These are phyloP conservation scores for Cicer cuneatum DNA, from an alignment of 306 rosid genomes.

Conservation along the genomic window DNA sequence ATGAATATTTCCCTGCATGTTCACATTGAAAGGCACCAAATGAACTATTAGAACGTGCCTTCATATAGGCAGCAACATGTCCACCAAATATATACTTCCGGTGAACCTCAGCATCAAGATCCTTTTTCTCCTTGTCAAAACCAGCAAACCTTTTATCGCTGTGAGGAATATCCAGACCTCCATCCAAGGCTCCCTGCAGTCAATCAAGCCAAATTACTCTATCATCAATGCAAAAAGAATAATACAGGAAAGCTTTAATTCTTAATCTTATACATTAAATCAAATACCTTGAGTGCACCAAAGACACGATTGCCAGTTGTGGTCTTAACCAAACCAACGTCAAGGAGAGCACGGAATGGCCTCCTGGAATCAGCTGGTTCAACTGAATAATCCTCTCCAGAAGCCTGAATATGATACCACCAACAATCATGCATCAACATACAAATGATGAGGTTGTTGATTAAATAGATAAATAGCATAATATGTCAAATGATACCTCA, in stretches of 20 bases:
- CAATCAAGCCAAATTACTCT: not conserved
- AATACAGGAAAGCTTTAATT: not conserved
- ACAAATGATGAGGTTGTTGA: not conserved
- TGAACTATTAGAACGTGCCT: conserved; percentile 44
- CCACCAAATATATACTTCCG: conserved; percentile 77
- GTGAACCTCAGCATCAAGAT: conserved; percentile 79
- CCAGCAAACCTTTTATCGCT: conserved; percentile 92
- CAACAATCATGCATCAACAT: not conserved
- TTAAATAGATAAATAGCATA: not conserved
- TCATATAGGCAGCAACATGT: conserved; percentile 75
- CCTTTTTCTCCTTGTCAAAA: conserved; percentile 64
- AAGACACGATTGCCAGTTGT: conserved; percentile 88
- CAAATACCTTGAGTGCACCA: conserved; percentile 76
- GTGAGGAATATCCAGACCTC: conserved; percentile 91
- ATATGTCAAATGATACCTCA: conserved; percentile 55
- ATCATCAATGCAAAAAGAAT: not conserved
- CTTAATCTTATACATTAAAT: not conserved
- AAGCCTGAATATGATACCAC: conserved; percentile 53
- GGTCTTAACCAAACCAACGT: conserved; percentile 76
- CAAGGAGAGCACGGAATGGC: conserved; percentile 94
- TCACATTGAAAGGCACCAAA: not conserved
- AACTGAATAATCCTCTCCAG: conserved; percentile 86
- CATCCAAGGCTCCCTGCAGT: conserved; percentile 84
- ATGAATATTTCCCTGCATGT: not conserved
- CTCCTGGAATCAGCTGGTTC: conserved; percentile 86